Base-by-base conservation (phyloP, 1,284 basidiomycete genomes). In the Cryptococcus sp. region DNA sequence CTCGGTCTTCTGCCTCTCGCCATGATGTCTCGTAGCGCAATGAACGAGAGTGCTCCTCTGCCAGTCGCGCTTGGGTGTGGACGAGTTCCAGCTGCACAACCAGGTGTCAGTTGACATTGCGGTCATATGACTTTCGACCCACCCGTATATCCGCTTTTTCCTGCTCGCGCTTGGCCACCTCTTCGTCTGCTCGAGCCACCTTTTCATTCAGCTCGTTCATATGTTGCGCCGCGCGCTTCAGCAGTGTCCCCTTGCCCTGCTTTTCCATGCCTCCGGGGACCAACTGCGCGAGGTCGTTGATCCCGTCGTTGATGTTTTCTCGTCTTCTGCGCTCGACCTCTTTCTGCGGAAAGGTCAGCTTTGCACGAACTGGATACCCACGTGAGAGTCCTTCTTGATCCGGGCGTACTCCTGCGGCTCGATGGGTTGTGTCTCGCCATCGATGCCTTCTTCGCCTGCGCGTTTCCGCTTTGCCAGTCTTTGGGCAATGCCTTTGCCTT, bases 301-400 rank as follows among this genome's bases (percentile, higher is more conserved):
- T 96, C 0, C 93, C 93, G 61, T 94, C 90, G 76, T 95, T 95
- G 81, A 98, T 97, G 70, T 93, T 93, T 19, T 92, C 90, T 56
- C 94, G 84, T 52, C 94, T 87, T 47, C 93, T 85, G 58, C 93
- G 89, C 78, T 98, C 94, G 13, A 97, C 94, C 79, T 97, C 94
- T 89, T 96, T 96, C 91, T 95, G 72, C 47, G 40, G 39, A 10
- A 39, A 16, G 2, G 31, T 35, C 15, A 19, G 17, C 39, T 5
- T 39, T 23, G 17, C 19, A 5, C 3, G 13, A 3, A 27, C 25
- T 6, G 1, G 19, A 3, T 1, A 76, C 74, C 61, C 62, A 76
- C 76, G 62, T 78, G 74, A 42, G 60, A 69, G 51, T 78, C 74
- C 64, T 75, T 77, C 66, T 74, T 76, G 53, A 68, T 62, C 58